Percentiles rank a stretch among this genome's conserved stretches.
Conservation (phyloP, 148 eudicot species). For the Diospyros kaki region DNA sequence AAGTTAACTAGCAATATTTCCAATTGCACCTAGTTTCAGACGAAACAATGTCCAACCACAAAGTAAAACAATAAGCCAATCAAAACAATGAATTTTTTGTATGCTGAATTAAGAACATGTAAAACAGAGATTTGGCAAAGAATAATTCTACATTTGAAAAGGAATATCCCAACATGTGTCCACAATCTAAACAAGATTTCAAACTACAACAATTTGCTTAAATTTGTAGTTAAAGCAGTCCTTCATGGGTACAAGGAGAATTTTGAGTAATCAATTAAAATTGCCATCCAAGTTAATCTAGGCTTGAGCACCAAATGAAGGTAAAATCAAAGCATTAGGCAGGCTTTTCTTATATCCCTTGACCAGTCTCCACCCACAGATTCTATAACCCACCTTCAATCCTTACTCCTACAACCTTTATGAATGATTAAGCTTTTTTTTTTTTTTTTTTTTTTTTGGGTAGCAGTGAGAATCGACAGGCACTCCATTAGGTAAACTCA, state of each 20-base stretch:
- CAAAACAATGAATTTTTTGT: too few species aligned
- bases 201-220: not conserved
- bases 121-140: not conserved
- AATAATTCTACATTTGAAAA: conserved; percentile 5
- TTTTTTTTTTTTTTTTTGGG: too few species aligned
- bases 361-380: not conserved
- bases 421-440: not conserved
- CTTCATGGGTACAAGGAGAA: not conserved
- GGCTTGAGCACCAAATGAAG: not conserved
- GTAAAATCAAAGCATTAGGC: not conserved
- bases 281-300: not conserved
- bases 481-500: too few species aligned
- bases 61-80: not conserved
- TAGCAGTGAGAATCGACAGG: too few species aligned
- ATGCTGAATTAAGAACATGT: too few species aligned
- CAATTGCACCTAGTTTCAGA: not conserved
- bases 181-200: conserved; percentile 1
- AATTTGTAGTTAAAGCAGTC: not conserved
- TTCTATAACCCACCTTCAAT: not conserved
- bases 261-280: not conserved
- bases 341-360: not conserved
- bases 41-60: not conserved
- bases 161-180: not conserved
- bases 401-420: not conserved
- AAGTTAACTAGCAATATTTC: conserved; percentile 3